Evolutionary conservation across 1,139 yeast species (phyloP).

Genomic region (Saccharomycopsis phalli): DNA sequence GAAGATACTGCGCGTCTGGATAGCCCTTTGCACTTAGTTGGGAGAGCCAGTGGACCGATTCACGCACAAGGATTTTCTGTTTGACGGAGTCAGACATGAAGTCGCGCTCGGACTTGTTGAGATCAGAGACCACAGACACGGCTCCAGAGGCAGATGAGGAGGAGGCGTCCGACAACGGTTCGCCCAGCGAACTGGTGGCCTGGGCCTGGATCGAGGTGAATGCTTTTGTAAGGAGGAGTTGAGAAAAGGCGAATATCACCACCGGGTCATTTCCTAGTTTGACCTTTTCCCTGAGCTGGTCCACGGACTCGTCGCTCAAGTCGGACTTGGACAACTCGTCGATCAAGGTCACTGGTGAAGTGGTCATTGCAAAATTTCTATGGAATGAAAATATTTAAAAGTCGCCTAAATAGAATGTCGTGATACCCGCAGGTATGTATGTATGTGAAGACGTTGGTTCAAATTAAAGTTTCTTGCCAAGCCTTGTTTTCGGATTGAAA

Average conservation of each 20-base stretch:
- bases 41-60: constrained; percentile 62
- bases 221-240: not conserved
- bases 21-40: constrained; percentile 73
- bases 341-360: no score
- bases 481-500: no score
- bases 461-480: no score
- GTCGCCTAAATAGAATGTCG: no score
- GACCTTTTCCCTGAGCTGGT: not conserved
- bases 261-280: not conserved
- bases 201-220: not conserved
- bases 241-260: not conserved
- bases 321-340: not conserved
- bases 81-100: not conserved
- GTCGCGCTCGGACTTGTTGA: not conserved
- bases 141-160: not conserved
- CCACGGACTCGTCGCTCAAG: not conserved
- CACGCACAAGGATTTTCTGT: constrained; percentile 49
- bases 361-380: no score
- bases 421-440: no score
- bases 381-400: no score
- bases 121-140: not conserved
- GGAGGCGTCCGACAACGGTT: not conserved
- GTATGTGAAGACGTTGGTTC: no score
- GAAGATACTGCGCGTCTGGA: constrained; percentile 80
- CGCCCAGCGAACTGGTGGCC: not conserved